A percentile compares a stretch with the other conserved stretches of the same genome.
Conservation (phyloP, 2,329 filamentous ascomycete species). For the Onygenales sp. region DNA sequence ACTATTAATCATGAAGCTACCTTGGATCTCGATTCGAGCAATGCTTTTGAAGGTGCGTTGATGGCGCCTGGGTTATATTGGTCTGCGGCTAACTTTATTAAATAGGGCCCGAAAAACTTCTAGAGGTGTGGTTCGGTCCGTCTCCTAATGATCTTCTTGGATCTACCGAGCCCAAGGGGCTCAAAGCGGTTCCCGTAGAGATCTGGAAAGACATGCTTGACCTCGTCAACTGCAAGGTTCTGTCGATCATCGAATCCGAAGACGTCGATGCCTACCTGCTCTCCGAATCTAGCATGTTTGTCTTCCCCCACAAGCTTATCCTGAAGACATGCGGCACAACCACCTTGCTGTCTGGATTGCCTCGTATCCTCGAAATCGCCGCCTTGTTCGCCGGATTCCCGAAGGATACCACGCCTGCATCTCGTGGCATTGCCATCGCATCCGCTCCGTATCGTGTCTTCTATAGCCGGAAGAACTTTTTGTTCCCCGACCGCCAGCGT, state of each 20-base stretch:
- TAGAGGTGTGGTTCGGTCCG: conserved; percentile 96
- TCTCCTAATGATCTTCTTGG: conserved; percentile 63
- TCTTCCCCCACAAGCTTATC: conserved; percentile 98
- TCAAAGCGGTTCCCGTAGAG: conserved; percentile 77
- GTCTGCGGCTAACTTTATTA: not conserved
- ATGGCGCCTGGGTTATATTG: not conserved
- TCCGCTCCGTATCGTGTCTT: conserved; percentile 93
- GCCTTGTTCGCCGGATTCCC: conserved; percentile 83
- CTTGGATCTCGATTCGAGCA: conserved; percentile 84
- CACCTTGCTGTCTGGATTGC: conserved; percentile 79
- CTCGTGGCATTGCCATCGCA: conserved; percentile 59
- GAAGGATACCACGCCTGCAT: conserved; percentile 58
- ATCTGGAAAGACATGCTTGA: conserved; percentile 96
- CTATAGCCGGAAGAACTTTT: conserved; percentile 97
- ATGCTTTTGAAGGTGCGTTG: conserved; percentile 77
- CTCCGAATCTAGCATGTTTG: conserved; percentile 99
- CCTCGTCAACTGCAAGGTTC: conserved; percentile 94
- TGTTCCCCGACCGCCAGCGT: conserved; percentile 88
- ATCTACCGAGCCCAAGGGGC: conserved; percentile 60
- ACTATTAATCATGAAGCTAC: conserved; percentile 96
- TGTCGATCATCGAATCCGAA: conserved; percentile 87
- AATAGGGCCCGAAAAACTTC: conserved; percentile 82
- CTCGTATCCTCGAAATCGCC: conserved; percentile 86
- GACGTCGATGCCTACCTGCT: conserved; percentile 93
- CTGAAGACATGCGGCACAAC: conserved; percentile 98